A percentile compares a stretch with the other conserved stretches of the same genome.
Evolutionary conservation across 75 land plant genomes (phyloP).

Genomic region (Pinus albicaulis): DNA sequence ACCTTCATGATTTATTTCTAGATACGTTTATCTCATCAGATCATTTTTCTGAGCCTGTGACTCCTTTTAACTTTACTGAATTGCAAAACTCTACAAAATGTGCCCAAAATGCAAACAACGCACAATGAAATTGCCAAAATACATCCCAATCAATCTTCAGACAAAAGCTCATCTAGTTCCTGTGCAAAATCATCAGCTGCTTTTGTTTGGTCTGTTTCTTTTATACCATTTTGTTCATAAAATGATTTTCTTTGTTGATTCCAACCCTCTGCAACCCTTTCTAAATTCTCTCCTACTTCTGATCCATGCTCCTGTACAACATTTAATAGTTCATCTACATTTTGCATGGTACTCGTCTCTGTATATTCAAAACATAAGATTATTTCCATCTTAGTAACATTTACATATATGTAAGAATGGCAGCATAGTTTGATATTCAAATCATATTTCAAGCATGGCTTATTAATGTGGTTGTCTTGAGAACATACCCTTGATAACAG

Average conservation of each 20-base stretch:
- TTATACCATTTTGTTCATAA: slow-evolving; percentile 32
- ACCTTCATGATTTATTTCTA: too few species aligned
- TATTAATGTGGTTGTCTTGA: background rate
- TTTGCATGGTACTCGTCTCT: slow-evolving; percentile 38
- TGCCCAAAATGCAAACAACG: too few species aligned
- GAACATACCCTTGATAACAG: slow-evolving; percentile 39
- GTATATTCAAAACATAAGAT: slow-evolving; percentile 2
- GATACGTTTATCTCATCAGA: too few species aligned
- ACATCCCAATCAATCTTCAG: slow-evolving; percentile 3
- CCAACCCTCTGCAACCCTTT: slow-evolving; percentile 39
- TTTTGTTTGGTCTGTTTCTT: background rate
- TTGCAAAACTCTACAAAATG: too few species aligned
- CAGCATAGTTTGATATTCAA: background rate
- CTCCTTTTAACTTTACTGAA: too few species aligned
- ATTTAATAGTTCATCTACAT: slow-evolving; percentile 44
- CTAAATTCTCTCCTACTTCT: slow-evolving; percentile 31
- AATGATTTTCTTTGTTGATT: slow-evolving; percentile 34
- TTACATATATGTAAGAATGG: background rate
- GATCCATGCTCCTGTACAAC: slow-evolving; percentile 21
- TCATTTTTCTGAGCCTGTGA: too few species aligned
- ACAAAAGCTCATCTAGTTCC: slow-evolving; percentile 23
- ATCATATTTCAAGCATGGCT: background rate
- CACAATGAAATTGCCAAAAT: too few species aligned
- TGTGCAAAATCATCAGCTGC: slow-evolving; percentile 19
- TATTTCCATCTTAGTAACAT: background rate